These are phyloP conservation scores for Abrus precatorius DNA, from an alignment of 306 rosid species.

Conservation along the genomic window DNA sequence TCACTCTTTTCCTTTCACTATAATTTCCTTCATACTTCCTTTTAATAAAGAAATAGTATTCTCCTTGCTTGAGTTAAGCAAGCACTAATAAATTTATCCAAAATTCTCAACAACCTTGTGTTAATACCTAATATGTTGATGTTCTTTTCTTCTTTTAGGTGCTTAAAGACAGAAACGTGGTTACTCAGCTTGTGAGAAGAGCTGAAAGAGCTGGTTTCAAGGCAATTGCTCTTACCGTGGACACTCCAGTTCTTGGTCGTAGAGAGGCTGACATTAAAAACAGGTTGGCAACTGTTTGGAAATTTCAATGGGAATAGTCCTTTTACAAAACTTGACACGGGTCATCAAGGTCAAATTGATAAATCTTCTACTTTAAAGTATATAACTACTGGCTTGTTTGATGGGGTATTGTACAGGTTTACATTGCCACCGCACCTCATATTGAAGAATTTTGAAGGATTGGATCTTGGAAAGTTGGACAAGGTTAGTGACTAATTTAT, in stretches of 20 bases:
- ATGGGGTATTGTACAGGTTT: conserved; percentile 68
- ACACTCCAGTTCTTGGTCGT: conserved; percentile 94
- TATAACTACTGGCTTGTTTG: conserved; percentile 14
- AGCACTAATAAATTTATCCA: not conserved
- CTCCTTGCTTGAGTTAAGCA: conserved; percentile 28
- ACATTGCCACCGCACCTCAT: conserved; percentile 73
- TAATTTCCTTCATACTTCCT: conserved; percentile 14
- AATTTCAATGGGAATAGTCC: not conserved
- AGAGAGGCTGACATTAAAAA: conserved; percentile 98
- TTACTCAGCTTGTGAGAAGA: conserved; percentile 89
- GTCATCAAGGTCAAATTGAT: conserved; percentile 29
- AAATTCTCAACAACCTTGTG: conserved; percentile 7
- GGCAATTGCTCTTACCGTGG: conserved; percentile 97
- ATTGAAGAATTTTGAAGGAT: conserved; percentile 83
- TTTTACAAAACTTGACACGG: conserved; percentile 11
- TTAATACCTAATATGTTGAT: conserved; percentile 8
- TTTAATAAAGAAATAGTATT: conserved; percentile 14
- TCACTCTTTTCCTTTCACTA: conserved; percentile 21
- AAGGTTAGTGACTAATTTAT: conserved; percentile 52
- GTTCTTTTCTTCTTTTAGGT: conserved; percentile 61
- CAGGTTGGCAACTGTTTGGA: conserved; percentile 61
- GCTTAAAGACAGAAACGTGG: conserved; percentile 78
- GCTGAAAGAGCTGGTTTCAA: conserved; percentile 98
- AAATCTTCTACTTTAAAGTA: conserved; percentile 14
- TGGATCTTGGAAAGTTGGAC: conserved; percentile 79